These are phyloP conservation scores for Leishmania amazonensis DNA, from an alignment of 208 protist genomes.

Conservation along the genomic window DNA sequence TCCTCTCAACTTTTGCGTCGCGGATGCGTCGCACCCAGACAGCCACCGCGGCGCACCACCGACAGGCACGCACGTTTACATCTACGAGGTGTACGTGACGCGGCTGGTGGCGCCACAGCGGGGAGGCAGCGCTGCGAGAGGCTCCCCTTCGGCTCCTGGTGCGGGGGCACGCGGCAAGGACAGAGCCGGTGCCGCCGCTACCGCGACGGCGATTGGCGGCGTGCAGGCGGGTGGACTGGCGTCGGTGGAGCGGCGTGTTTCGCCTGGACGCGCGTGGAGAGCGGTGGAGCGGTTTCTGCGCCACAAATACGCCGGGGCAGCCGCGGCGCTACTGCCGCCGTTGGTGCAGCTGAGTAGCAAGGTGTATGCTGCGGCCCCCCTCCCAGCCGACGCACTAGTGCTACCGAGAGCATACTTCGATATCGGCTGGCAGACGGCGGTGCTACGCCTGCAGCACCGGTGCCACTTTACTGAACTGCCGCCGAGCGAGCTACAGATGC, in stretches of 20 bases:
- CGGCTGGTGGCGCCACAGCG: conserved; percentile 16
- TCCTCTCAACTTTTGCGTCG: conserved; percentile 36
- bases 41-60: not conserved
- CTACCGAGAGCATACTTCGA: conserved; percentile 66
- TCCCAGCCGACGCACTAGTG: conserved; percentile 55
- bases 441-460: conserved; percentile 48
- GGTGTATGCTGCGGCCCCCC: conserved; percentile 60
- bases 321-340: conserved; percentile 42
- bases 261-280: conserved; percentile 45
- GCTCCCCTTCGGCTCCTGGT: not conserved
- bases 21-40: not conserved
- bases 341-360: conserved; percentile 58
- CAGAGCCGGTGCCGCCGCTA: not conserved
- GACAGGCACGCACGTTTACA: conserved; percentile 38
- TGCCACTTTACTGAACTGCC: conserved; percentile 42
- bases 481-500: conserved; percentile 53
- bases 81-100: conserved; percentile 84
- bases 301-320: conserved; percentile 24
- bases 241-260: conserved; percentile 40
- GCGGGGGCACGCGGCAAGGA: not conserved
- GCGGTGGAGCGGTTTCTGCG: conserved; percentile 51
- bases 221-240: conserved; percentile 3
- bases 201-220: not conserved
- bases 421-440: conserved; percentile 68
- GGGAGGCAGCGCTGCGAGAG: not conserved